These are phyloP conservation scores for Trichoderma orchidacearum DNA, from an alignment of 495 filamentous ascomycete species.

Conservation along the genomic window DNA sequence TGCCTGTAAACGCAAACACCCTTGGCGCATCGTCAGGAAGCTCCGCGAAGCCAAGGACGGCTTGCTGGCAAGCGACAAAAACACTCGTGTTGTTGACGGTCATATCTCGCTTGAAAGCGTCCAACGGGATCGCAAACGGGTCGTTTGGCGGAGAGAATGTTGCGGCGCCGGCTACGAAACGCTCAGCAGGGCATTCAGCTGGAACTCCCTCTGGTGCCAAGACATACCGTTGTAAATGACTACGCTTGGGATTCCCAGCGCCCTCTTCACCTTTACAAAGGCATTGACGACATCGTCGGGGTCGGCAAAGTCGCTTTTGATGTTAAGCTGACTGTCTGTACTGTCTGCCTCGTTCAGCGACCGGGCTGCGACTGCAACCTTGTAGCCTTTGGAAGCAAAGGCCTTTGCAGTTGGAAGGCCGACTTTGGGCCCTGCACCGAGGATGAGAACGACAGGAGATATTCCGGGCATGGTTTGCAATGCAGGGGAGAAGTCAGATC, in stretches of 20 bases:
- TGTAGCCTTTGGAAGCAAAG: slow-evolving; percentile 34
- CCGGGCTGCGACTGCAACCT: slow-evolving; percentile 24
- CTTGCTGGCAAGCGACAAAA: slow-evolving; percentile 30
- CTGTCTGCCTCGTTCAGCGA: slow-evolving; percentile 20
- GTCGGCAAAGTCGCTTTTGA: slow-evolving; percentile 26
- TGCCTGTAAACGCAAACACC: slow-evolving; percentile 38
- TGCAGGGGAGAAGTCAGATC: background rate
- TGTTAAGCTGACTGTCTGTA: slow-evolving; percentile 18
- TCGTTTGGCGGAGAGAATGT: slow-evolving; percentile 12
- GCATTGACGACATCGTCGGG: slow-evolving; percentile 17
- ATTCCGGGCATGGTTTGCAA: background rate
- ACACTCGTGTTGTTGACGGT: slow-evolving; percentile 29
- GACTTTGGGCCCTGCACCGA: slow-evolving; percentile 29
- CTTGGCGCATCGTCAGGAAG: slow-evolving; percentile 20
- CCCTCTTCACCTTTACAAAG: slow-evolving; percentile 24
- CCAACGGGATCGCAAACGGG: slow-evolving; percentile 19
- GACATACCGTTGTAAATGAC: slow-evolving; percentile 36
- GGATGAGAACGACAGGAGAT: slow-evolving; percentile 27
- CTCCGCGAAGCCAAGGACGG: slow-evolving; percentile 20
- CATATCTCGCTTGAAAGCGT: slow-evolving; percentile 22
- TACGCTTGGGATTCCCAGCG: slow-evolving; percentile 27
- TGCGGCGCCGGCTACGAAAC: slow-evolving; percentile 7
- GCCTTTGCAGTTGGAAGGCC: slow-evolving; percentile 17
- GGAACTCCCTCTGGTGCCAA: background rate
- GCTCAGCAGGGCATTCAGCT: slow-evolving; percentile 4